Conservation (phyloP, 2,329 filamentous ascomycete genomes). For the Pseudopithomyces chartarum region DNA sequence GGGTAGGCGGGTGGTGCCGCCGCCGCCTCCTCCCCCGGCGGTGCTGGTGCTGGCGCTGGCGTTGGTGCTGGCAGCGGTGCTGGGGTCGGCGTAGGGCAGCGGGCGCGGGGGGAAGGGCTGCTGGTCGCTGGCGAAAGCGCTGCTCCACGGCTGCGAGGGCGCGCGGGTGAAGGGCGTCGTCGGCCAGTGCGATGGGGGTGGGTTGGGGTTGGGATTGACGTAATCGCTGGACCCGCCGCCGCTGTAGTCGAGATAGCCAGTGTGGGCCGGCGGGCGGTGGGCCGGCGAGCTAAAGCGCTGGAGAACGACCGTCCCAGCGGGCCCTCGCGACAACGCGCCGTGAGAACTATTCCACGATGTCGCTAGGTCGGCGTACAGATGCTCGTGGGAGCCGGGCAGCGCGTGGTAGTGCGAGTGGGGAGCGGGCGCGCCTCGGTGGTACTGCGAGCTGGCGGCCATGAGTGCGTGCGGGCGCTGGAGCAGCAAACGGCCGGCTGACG, state of each 20-base stretch:
- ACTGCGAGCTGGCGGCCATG: constrained; percentile 37
- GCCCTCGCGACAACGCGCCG: constrained; percentile 25
- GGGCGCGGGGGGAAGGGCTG: constrained; percentile 21
- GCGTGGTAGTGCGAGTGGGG: constrained; percentile 33
- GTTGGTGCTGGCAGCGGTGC: no score
- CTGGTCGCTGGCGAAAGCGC: constrained; percentile 17
- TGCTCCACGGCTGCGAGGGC: constrained; percentile 23
- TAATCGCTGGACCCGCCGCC: constrained; percentile 27
- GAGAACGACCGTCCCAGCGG: constrained; percentile 9
- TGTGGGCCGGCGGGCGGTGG: constrained; percentile 27
- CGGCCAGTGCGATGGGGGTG: constrained; percentile 18
- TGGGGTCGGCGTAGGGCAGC: constrained; percentile 17
- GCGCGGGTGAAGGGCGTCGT: constrained; percentile 22
- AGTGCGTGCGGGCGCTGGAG: constrained; percentile 5
- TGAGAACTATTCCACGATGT: constrained; percentile 30
- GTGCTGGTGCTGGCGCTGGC: constrained; percentile 8
- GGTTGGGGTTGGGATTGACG: constrained; percentile 20
- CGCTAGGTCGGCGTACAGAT: constrained; percentile 28
- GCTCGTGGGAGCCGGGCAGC: constrained; percentile 26
- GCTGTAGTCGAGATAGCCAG: constrained; percentile 25
- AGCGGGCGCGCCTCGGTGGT: constrained; percentile 34
- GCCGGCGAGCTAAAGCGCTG: constrained; percentile 11
- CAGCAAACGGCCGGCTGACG: constrained; percentile 23
- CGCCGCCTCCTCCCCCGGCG: no score
- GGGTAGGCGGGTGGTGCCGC: constrained; percentile 21